These are phyloP conservation scores for Podaxis sp. DNA, from an alignment of 768 basidiomycete species.

Conservation along the genomic window DNA sequence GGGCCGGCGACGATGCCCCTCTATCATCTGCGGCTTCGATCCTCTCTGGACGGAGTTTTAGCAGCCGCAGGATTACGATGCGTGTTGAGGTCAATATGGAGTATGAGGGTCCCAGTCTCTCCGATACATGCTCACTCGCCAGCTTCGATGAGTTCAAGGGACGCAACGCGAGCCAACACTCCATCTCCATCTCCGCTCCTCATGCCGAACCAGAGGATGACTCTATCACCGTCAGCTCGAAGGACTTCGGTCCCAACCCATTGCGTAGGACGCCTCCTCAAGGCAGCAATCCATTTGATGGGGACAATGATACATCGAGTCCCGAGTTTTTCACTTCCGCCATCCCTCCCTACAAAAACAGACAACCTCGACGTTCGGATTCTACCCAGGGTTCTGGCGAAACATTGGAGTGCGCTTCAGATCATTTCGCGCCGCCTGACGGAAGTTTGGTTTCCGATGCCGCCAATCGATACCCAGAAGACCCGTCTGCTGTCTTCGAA, in stretches of 20 bases:
- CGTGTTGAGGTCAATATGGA: constrained; percentile 78
- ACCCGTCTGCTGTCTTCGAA: constrained; percentile 53
- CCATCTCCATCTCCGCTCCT: constrained; percentile 47
- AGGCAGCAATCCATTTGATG: constrained; percentile 2
- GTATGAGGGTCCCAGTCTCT: constrained; percentile 89
- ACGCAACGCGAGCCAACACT: constrained; percentile 57
- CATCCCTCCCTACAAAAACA: not conserved
- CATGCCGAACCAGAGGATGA: constrained; percentile 64
- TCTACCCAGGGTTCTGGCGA: not conserved
- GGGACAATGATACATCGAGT: constrained; percentile 2
- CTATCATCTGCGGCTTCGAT: constrained; percentile 73
- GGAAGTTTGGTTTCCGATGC: constrained; percentile 15
- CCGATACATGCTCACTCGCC: constrained; percentile 81
- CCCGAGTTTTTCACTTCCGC: constrained; percentile 15
- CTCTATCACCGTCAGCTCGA: constrained; percentile 73
- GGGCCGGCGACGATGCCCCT: constrained; percentile 75
- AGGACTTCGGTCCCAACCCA: constrained; percentile 43
- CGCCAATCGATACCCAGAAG: constrained; percentile 34
- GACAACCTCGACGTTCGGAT: not conserved
- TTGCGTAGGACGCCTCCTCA: constrained; percentile 15
- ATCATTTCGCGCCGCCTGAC: constrained; percentile 2
- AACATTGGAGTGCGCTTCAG: not conserved
- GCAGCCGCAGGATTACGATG: constrained; percentile 71
- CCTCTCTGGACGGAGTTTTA: constrained; percentile 67
- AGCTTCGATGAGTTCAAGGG: constrained; percentile 74